These are phyloP conservation scores for Tephrocybe sp. DNA, from an alignment of 768 basidiomycete species.

Conservation along the genomic window DNA sequence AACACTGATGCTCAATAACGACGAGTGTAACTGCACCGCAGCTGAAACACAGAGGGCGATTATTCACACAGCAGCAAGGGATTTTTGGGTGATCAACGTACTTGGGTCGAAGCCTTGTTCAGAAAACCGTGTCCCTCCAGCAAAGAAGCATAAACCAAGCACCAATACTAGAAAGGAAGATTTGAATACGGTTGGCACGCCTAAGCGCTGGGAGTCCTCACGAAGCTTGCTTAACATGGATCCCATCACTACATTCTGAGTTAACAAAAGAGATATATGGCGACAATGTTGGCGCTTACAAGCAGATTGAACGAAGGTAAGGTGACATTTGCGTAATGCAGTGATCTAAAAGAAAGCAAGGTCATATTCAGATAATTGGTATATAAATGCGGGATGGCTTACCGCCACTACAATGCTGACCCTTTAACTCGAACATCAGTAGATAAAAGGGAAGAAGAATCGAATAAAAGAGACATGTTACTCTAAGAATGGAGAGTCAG, in stretches of 20 bases:
- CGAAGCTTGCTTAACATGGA: conserved; percentile 79
- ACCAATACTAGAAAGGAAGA: conserved; percentile 80
- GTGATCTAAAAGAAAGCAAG: conserved; percentile 54
- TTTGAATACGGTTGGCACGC: no score
- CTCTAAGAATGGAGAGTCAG: conserved; percentile 39
- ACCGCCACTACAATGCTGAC: conserved; percentile 75
- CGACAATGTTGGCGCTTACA: conserved; percentile 40
- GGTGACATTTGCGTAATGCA: conserved; percentile 79
- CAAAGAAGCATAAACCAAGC: conserved; percentile 84
- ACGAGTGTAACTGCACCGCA: conserved; percentile 72
- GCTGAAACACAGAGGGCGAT: conserved; percentile 34
- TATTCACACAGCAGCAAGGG: no score
- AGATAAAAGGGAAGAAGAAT: conserved; percentile 2
- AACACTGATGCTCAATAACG: conserved; percentile 73
- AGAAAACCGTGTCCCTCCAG: conserved; percentile 72
- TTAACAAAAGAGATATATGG: background rate
- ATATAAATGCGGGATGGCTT: conserved; percentile 24
- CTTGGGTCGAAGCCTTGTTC: conserved; percentile 79
- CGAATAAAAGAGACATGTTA: conserved; percentile 54
- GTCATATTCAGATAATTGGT: background rate
- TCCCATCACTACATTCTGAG: conserved; percentile 61
- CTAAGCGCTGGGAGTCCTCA: conserved; percentile 31
- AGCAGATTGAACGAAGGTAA: conserved; percentile 79
- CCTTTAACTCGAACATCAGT: conserved; percentile 26
- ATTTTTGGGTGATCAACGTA: conserved; percentile 30